phyloP scores from a whole-genome alignment of 768 basidiomycete genomes.

The Rhodosporidiobolus sp. region DNA sequence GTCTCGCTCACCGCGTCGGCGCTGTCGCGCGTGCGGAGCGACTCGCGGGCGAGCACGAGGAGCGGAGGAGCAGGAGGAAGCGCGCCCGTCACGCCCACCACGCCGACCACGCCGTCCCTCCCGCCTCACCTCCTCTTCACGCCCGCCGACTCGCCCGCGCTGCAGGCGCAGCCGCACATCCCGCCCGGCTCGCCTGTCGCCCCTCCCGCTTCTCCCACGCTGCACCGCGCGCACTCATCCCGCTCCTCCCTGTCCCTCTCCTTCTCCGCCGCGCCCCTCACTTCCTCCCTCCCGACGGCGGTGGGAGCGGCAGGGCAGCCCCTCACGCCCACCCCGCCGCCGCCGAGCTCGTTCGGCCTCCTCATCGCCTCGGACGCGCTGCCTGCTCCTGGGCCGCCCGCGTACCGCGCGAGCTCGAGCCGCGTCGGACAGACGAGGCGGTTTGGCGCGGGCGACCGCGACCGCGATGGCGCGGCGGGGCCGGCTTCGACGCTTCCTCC shows the following conservation, averaged over 20 bases:
- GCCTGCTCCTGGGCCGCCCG: constrained; percentile 32
- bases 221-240: background rate
- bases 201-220: background rate
- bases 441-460: constrained; percentile 2
- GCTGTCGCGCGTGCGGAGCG: background rate
- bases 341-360: constrained; percentile 3
- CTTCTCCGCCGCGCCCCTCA: background rate
- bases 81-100: background rate
- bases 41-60: background rate
- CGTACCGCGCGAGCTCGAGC: constrained; percentile 23
- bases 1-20: constrained; percentile 21
- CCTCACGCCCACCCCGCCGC: background rate
- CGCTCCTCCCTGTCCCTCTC: background rate
- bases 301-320: too few species aligned
- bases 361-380: constrained; percentile 21
- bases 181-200: too few species aligned
- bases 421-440: constrained; percentile 23
- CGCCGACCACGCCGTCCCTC: background rate
- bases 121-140: constrained; percentile 26
- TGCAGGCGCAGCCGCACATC: constrained; percentile 16
- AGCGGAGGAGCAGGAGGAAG: background rate
- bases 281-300: background rate
- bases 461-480: too few species aligned
- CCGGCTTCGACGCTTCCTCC: background rate
- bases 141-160: constrained; percentile 28